Percentiles rank a stretch among this genome's conserved stretches.
phyloP scores from a whole-genome alignment of 2,329 filamentous ascomycete species.

The Phoma sp. region DNA sequence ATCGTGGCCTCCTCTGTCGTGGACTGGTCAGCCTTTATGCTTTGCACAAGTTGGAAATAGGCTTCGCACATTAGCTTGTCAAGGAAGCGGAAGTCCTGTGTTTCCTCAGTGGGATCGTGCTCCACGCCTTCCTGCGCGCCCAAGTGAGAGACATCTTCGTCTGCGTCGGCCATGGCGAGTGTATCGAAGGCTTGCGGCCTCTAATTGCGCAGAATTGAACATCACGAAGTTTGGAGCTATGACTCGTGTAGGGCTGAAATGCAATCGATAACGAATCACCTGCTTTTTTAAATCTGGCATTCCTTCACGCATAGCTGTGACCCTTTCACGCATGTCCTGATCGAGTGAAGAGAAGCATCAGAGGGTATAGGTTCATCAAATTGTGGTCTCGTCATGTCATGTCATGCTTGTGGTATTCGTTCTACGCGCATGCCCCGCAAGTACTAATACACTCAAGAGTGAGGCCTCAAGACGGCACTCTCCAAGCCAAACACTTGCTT shows the following conservation, averaged over 20 bases:
- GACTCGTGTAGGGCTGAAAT: slow-evolving; percentile 14
- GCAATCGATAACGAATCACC: slow-evolving; percentile 9
- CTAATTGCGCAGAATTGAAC: slow-evolving; percentile 2
- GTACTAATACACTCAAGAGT: not conserved
- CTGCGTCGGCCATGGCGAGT: slow-evolving; percentile 43
- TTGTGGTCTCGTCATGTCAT: not conserved
- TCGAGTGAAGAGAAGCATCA: not conserved
- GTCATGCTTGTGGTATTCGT: not conserved
- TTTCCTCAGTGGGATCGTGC: slow-evolving; percentile 73
- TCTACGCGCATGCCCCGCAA: not conserved
- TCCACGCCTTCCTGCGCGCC: slow-evolving; percentile 32
- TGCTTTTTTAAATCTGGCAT: slow-evolving; percentile 1
- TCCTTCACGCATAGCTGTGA: too few relatives aligned
- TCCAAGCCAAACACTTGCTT: not conserved
- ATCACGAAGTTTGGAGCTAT: slow-evolving; percentile 16
- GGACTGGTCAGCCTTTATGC: not conserved
- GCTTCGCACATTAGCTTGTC: slow-evolving; percentile 59
- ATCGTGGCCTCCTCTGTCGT: slow-evolving; percentile 23
- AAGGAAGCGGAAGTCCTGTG: slow-evolving; percentile 85
- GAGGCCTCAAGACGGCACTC: not conserved
- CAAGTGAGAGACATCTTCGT: slow-evolving; percentile 42
- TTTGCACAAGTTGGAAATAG: not conserved
- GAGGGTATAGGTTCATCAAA: not conserved
- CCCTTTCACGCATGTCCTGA: too few relatives aligned
- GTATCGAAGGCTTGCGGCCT: not conserved